Evolutionary conservation across 192 early-diverging fungal genomes (phyloP), one percentile per base, ranked within the genome.

Genomic region (Coemansia sp.): DNA sequence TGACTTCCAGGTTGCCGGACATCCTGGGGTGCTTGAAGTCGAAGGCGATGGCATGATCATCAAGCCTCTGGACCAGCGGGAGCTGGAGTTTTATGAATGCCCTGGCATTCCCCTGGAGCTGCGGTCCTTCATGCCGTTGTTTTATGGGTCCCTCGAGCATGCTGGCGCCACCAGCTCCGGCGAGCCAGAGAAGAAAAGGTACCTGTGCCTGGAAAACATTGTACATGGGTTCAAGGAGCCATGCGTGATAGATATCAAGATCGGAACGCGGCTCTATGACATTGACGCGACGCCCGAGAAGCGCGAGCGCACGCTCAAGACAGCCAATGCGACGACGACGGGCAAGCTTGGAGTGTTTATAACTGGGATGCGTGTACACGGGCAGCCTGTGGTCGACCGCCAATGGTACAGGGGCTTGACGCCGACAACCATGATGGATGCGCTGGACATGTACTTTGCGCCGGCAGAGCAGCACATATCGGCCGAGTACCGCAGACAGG

Each of bases 201-300:
- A 82, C 58, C 68, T 94, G 16, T 90, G 90, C 65, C 71, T 97
- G 60, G 91, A 96, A 67, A 95, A 98, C 60, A 52, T 95, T 41
- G 63, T 91, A 5, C 64, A 72, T 56, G 84, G 85, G 12, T 93
- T 94, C 67, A 79, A 65, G 12, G 77, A 87, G 39, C 89, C 95
- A 2, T 96, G 92, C 65, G 77, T 96, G 12, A 73, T 93, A 46
- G 96, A 98, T 76, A 52, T 97, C 26, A 98, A 98, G 75, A 69
- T 99, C 44, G 97, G 95, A 8, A 86, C 85, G 4, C 85, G 87
- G 52, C 73, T 96, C 36, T 90, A 89, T 69, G 94, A 91, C 49
- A 82, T 87, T 30, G 84, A 91, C 35, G 94, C 94, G 0, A 63
- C 75, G 1, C 87, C 86, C 8, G 89, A 85, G 48, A 98, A 98